Percentiles rank a stretch among this genome's conserved stretches.
phyloP scores from a whole-genome alignment of 306 rosid species.

The Phaseolus lunatus region DNA sequence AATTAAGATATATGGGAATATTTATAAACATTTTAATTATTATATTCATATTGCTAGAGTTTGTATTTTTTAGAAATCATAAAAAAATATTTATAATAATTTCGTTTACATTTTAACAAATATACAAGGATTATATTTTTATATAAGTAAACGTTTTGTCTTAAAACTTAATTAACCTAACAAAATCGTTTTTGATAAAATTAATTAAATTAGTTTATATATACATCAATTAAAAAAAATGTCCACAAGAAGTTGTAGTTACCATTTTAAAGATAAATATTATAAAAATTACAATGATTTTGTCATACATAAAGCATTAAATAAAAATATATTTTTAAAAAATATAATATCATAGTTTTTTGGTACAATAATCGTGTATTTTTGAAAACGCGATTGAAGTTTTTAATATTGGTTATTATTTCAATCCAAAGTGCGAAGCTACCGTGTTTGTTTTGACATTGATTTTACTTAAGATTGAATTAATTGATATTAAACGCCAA shows the following conservation, averaged over 20 bases:
- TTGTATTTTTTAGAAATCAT: not conserved
- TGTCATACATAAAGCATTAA: too few relatives aligned
- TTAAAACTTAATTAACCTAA: not conserved
- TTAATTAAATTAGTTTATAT: too few relatives aligned
- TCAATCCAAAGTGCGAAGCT: not conserved
- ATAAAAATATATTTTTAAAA: too few relatives aligned
- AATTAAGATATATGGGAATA: not conserved
- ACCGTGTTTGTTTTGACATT: not conserved
- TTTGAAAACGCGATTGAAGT: not conserved
- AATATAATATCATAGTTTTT: not conserved
- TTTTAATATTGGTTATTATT: not conserved
- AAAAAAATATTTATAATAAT: not conserved
- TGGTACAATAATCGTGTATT: too few relatives aligned
- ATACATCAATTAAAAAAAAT: too few relatives aligned
- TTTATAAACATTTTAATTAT: not conserved
- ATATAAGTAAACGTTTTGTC: not conserved
- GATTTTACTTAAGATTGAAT: constrained; percentile 3
- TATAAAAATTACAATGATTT: too few relatives aligned
- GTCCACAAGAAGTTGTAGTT: too few relatives aligned
- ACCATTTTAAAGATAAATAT: too few relatives aligned
- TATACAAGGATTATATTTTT: not conserved
- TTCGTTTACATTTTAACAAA: not conserved
- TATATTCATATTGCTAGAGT: not conserved
- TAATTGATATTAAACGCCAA: not conserved
- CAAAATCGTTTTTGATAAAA: too few relatives aligned